These are phyloP conservation scores for Calonectria honghensis DNA, from an alignment of 2,329 filamentous ascomycete genomes.

Conservation along the genomic window DNA sequence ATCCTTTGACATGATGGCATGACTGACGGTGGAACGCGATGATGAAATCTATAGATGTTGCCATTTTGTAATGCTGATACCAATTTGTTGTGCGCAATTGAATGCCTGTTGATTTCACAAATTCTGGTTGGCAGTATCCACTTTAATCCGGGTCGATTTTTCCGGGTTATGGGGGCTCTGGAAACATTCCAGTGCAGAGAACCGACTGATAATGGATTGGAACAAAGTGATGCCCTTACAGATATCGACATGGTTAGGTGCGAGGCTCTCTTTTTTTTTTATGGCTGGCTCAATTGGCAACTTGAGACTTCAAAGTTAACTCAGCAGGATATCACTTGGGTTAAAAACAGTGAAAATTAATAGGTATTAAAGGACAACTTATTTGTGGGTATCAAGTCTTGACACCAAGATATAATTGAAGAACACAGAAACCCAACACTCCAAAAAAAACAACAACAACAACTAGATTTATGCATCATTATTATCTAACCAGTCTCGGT, in stretches of 20 bases:
- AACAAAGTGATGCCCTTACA: neutral
- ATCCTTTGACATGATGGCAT: constrained; percentile 49
- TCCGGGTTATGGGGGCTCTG: neutral
- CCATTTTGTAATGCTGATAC: constrained; percentile 47
- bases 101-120: constrained; percentile 39
- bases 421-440: no score
- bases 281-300: neutral
- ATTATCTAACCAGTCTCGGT: neutral
- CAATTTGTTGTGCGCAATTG: constrained; percentile 32
- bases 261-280: neutral
- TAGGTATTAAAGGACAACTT: no score
- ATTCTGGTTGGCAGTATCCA: constrained; percentile 33
- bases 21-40: constrained; percentile 50
- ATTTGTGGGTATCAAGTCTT: no score
- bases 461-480: neutral
- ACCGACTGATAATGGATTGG: neutral
- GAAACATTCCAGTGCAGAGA: neutral
- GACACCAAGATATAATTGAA: no score
- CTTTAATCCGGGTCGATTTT: constrained; percentile 29
- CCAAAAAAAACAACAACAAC: neutral
- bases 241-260: neutral
- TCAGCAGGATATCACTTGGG: neutral
- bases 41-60: constrained; percentile 48
- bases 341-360: no score
- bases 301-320: neutral